Percentiles rank a stretch among this genome's conserved stretches.
Conservation (phyloP, 345 rosid species). For the Laguncularia racemosa region DNA sequence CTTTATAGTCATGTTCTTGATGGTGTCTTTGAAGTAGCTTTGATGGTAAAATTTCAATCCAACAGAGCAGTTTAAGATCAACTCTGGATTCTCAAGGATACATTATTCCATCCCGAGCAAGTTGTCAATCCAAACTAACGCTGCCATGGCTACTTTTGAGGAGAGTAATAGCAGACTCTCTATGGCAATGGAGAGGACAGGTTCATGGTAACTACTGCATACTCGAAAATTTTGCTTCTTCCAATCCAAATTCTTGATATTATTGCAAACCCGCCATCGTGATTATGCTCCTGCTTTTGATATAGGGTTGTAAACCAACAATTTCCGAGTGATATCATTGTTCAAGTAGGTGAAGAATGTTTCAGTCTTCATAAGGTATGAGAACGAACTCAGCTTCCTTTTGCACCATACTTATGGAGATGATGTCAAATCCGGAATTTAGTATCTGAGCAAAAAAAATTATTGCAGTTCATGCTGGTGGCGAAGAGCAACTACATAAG, state of each 20-base stretch:
- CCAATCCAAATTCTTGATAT: not conserved
- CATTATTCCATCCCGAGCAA: not conserved
- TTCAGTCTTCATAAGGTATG: slow-evolving; percentile 83
- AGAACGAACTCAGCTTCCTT: not conserved
- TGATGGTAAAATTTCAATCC: no score
- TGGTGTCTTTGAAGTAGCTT: no score
- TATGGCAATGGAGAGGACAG: slow-evolving; percentile 29
- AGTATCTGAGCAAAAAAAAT: not conserved
- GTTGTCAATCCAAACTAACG: not conserved
- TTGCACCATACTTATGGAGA: not conserved
- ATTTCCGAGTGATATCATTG: slow-evolving; percentile 66
- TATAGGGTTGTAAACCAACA: slow-evolving; percentile 81
- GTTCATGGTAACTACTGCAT: slow-evolving; percentile 21
- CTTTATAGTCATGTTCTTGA: no score
- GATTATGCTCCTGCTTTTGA: not conserved
- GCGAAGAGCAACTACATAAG: slow-evolving; percentile 89
- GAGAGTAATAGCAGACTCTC: slow-evolving; percentile 16
- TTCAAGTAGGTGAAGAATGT: slow-evolving; percentile 62
- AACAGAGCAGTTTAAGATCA: no score
- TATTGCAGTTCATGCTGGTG: slow-evolving; percentile 68
- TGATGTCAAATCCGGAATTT: not conserved
- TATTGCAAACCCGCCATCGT: no score
- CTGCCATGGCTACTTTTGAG: slow-evolving; percentile 16
- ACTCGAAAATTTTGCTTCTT: not conserved
- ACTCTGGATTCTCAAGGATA: not conserved